Base-by-base conservation (phyloP, 1,284 basidiomycete genomes). In the Trichosporon asahii region DNA sequence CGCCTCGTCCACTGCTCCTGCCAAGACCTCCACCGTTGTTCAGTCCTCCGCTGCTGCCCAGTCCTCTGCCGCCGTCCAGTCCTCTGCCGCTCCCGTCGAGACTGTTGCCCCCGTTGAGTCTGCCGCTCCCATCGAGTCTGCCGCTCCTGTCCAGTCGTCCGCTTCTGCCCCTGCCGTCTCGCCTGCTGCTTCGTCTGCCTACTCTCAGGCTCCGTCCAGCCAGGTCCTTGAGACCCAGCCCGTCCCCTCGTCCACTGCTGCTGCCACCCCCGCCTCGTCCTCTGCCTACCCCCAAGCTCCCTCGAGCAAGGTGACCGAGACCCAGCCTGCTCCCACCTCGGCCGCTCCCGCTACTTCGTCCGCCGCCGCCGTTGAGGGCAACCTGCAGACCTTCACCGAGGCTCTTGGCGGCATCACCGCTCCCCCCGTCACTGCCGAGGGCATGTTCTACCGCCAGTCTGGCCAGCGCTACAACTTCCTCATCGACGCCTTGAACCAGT, bases 351-450 rank as follows among this genome's bases (percentile, higher is more conserved):
- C 60, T 29, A 15, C 23, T 18, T 40, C 14, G 35, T 64, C 40
- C 44, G 70, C 53, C 49, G 12, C 73, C 60, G 25, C 65, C 33
- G 49, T 68, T 29, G 68, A 64, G 35, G 70, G 61, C 15, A 76
- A 76, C 68, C 72, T 76, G 12, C 78, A 78, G 74, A 70, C 70
- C 23, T 79, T 71, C 71, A 73, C 72, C 3, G 76, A 70, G 12
- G 73, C 74, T 21, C 68, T 77, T 5, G 78, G 77, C 40, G 75
- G 75, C 44, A 65, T 73, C 67, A 14, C 68, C n/a, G 75, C 76
- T n/a, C 75, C 78, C 11, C 68, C 74, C 18, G 75, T 78, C 57
- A 68, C 70, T 18, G 21, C 35, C 35, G 63, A 40, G 31, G 66
- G 66, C 33, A 21, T 55, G 53, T 65, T 60, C 44, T 72, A 53